phyloP scores from a whole-genome alignment of 2,329 filamentous ascomycete species.

The Orbilia oligospora region DNA sequence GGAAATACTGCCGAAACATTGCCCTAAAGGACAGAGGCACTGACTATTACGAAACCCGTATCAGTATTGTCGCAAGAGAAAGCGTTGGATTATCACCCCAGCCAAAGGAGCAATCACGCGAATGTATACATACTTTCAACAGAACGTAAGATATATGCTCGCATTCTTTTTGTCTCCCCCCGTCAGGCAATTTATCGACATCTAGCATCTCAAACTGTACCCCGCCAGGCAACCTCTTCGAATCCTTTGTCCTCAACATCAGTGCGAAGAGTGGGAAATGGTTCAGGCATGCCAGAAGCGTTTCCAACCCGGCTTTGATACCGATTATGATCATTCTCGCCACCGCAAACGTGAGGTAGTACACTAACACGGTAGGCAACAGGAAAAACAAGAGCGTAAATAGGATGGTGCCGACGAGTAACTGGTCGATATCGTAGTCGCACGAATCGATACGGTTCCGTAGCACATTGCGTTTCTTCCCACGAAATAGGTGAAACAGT shows the following conservation, averaged over 20 bases:
- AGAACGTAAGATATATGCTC: constrained; percentile 84
- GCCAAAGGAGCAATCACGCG: constrained; percentile 1
- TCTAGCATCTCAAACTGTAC: constrained; percentile 46
- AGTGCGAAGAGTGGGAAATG: constrained; percentile 97
- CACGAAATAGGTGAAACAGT: constrained; percentile 97
- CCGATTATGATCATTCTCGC: constrained; percentile 95
- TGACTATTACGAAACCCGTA: constrained; percentile 72
- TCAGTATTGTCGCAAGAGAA: constrained; percentile 9
- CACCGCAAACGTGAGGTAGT: constrained; percentile 95
- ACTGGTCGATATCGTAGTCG: constrained; percentile 97
- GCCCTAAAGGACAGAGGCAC: constrained; percentile 90
- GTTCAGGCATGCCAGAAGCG: constrained; percentile 90
- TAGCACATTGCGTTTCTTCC: constrained; percentile 97
- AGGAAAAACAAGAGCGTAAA: constrained; percentile 97
- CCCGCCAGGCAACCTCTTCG: constrained; percentile 82
- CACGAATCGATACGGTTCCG: constrained; percentile 98
- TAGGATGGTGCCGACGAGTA: constrained; percentile 94
- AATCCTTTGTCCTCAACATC: constrained; percentile 96
- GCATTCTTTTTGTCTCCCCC: constrained; percentile 62
- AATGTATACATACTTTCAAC: constrained; percentile 76
- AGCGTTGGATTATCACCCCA: not conserved
- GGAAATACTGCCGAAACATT: constrained; percentile 98
- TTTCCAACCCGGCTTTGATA: constrained; percentile 91
- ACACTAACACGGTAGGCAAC: constrained; percentile 93
- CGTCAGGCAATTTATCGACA: constrained; percentile 33